Evolutionary conservation across 495 filamentous ascomycete genomes (phyloP).

Genomic region (Neurospora discreta): DNA sequence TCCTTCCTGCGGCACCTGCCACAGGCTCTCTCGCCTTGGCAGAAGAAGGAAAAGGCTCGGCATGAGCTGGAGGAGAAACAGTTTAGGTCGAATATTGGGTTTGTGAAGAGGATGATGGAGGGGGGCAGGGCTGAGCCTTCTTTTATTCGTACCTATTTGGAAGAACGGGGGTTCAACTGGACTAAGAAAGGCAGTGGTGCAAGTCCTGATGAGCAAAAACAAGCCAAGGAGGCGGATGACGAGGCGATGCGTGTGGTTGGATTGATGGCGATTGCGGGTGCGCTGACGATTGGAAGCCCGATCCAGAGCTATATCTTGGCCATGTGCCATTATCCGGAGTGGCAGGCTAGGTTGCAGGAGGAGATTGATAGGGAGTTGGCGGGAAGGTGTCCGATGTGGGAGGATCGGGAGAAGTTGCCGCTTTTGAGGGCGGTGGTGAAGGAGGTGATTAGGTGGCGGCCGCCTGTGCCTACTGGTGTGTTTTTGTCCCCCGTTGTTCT

Average conservation of each 20-base stretch:
- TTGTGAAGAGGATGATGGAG: constrained; percentile 22
- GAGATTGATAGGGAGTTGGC: constrained; percentile 43
- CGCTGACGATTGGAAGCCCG: constrained; percentile 37
- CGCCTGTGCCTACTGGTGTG: constrained; percentile 39
- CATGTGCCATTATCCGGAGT: constrained; percentile 49
- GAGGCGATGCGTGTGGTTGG: constrained; percentile 37
- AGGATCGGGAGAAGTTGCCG: constrained; percentile 34
- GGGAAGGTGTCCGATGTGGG: constrained; percentile 37
- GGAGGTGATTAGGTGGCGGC: constrained; percentile 51
- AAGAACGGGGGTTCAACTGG: too few relatives aligned
- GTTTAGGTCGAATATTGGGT: constrained; percentile 29
- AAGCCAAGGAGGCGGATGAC: constrained; percentile 12
- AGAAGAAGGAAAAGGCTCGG: constrained; percentile 33
- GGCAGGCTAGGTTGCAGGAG: constrained; percentile 39
- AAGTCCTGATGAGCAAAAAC: background rate
- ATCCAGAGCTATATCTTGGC: constrained; percentile 48
- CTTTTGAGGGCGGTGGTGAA: constrained; percentile 46
- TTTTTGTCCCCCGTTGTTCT: background rate
- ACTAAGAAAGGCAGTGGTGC: constrained; percentile 3
- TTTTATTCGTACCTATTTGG: constrained; percentile 35
- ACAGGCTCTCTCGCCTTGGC: constrained; percentile 35
- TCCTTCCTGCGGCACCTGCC: constrained; percentile 37
- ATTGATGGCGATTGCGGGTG: constrained; percentile 38
- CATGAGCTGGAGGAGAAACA: constrained; percentile 29
- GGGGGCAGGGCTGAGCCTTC: constrained; percentile 20